Base-by-base conservation (phyloP, 768 basidiomycete genomes). In the Wakefieldia striispora region DNA sequence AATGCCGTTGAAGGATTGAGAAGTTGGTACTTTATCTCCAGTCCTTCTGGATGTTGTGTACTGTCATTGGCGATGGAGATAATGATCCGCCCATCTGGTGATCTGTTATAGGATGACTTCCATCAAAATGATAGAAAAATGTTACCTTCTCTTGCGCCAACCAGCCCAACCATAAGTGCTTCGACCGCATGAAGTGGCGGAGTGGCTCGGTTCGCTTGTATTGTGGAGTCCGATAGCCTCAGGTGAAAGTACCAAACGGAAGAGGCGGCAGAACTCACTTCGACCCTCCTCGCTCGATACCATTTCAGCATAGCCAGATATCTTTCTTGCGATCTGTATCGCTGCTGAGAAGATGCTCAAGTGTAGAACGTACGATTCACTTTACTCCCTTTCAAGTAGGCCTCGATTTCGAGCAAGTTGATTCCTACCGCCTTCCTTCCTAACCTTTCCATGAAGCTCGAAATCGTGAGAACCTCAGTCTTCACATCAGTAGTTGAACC, bases 1-100 rank as follows among this genome's bases (percentile, higher is more conserved):
- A 98, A 98, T 49, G 84, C 77, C 6, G 90, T 87, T 1, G 91
- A 81, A 2, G 97, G 95, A 60, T 98, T 97, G 20, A 99, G 78
- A 17, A 93, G 82, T 54, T 97, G 89, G 60, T 97, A 99, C 61
- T 88, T 92, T 45, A 97, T 71, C 50, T 86, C 83, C 5, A 89
- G 73, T 14, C 50, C 27, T 71, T 73, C 51, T 70, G 70, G 27
- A 73, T 70, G 7, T 64, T 70, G 14, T 62, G 72, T 17, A 67
- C 55, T 12, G 3, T 65, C 57, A 11, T 73, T 67, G 1, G 70
- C 65, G 16, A 82, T 54, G 17, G 80, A 73, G n/a, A 89, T 68
- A 9, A 83, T 80, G 10, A 94, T 72, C 23, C 90, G 79, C 0
- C 91, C 91, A 57, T 94, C 91, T 91, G 43, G 4, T 55, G n/a